These are phyloP conservation scores for Ophioceras dolichostomum DNA, from an alignment of 2,329 filamentous ascomycete species.

Conservation along the genomic window DNA sequence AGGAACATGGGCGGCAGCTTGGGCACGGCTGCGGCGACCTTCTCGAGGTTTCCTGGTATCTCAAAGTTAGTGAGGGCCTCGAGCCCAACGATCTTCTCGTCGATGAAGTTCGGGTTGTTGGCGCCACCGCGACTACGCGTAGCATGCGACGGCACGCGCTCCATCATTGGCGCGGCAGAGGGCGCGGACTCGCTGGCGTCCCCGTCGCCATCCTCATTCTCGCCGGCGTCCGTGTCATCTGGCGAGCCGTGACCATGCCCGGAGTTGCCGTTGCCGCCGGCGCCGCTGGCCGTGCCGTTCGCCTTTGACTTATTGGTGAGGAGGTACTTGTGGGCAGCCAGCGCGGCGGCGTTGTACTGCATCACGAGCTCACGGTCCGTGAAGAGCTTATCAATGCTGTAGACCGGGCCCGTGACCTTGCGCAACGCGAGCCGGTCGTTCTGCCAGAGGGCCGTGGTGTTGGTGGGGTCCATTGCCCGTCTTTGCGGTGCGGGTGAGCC, in stretches of 20 bases:
- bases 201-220: constrained; percentile 36
- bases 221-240: constrained; percentile 36
- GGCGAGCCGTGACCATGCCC: constrained; percentile 36
- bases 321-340: constrained; percentile 50
- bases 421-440: constrained; percentile 43
- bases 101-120: constrained; percentile 39
- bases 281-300: constrained; percentile 15
- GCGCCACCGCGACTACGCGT: constrained; percentile 46
- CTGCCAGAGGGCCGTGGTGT: constrained; percentile 50
- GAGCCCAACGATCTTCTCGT: constrained; percentile 45
- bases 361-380: constrained; percentile 57
- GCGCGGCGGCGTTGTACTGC: constrained; percentile 50
- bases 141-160: constrained; percentile 50
- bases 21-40: constrained; percentile 41
- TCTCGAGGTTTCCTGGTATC: constrained; percentile 44
- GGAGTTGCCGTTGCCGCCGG: constrained; percentile 37
- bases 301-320: constrained; percentile 41
- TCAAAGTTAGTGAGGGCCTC: constrained; percentile 49
- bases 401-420: constrained; percentile 46
- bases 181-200: constrained; percentile 32
- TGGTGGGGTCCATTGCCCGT: constrained; percentile 40
- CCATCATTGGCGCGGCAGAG: constrained; percentile 41
- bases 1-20: constrained; percentile 46
- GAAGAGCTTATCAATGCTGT: constrained; percentile 58
- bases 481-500: constrained; percentile 49